phyloP scores from a whole-genome alignment of 176 grass and related monocot genomes.

The Juncus effusus region DNA sequence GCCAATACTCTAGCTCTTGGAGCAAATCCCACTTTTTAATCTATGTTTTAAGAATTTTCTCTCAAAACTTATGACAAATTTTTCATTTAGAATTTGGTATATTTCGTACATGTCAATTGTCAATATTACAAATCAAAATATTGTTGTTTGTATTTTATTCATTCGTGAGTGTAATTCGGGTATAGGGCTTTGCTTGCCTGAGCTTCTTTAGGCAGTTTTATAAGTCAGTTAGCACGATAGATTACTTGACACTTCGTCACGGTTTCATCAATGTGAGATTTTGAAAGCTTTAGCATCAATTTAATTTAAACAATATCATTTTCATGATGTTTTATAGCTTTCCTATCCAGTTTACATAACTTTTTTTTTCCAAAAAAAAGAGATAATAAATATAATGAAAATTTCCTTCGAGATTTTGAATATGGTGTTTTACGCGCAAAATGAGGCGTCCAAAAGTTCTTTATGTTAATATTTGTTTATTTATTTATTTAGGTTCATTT shows the following conservation, averaged over 20 bases:
- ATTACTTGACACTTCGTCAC: constrained; percentile 77
- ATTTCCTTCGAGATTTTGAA: too few relatives aligned
- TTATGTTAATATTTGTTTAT: neutral
- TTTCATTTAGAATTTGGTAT: neutral
- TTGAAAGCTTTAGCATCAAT: too few relatives aligned
- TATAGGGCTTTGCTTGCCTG: too few relatives aligned
- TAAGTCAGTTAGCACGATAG: constrained; percentile 59
- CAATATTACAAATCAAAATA: neutral
- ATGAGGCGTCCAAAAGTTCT: neutral
- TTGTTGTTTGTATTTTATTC: neutral
- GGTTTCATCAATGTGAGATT: constrained; percentile 80
- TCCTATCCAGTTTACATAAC: too few relatives aligned
- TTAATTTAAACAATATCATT: too few relatives aligned
- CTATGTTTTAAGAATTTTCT: constrained; percentile 58
- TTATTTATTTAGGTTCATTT: constrained; percentile 59
- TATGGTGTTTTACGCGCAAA: too few relatives aligned
- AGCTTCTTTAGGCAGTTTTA: constrained; percentile 82
- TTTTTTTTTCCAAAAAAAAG: too few relatives aligned
- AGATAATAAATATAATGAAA: too few relatives aligned
- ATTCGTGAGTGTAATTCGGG: too few relatives aligned
- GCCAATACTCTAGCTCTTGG: constrained; percentile 48
- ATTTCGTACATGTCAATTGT: neutral
- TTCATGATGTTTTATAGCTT: too few relatives aligned
- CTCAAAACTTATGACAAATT: neutral
- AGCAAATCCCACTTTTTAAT: constrained; percentile 45